Evolutionary conservation across 176 grass and related monocot species (phyloP).

Genomic region (Eremochloa ophiuroides): DNA sequence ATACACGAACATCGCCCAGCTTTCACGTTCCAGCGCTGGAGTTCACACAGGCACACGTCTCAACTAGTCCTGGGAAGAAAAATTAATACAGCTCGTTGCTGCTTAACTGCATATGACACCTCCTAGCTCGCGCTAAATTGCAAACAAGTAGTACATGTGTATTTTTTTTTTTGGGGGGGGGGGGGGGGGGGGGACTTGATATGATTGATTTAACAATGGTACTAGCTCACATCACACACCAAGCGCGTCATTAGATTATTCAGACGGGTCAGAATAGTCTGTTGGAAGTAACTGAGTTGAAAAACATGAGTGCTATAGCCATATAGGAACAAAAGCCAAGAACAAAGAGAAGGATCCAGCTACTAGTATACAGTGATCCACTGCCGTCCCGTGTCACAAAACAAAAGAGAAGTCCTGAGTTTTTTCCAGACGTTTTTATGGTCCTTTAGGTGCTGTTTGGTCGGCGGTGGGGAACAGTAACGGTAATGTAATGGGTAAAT

Average conservation of each 20-base stretch:
- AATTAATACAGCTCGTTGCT: neutral
- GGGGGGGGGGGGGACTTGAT: neutral
- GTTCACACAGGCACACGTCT: conserved; percentile 31
- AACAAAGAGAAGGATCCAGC: neutral
- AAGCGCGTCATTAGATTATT: neutral
- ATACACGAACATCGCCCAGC: neutral
- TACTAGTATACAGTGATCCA: neutral
- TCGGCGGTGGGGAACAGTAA: too few species aligned
- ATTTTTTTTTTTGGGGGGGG: too few species aligned
- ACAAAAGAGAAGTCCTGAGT: neutral
- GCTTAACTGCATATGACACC: neutral
- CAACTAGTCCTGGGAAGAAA: neutral
- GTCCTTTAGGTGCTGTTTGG: neutral
- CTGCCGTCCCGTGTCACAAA: neutral
- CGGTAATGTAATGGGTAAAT: too few species aligned
- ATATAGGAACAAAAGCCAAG: neutral
- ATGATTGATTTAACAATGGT: neutral
- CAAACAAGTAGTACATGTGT: neutral
- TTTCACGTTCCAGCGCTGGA: neutral
- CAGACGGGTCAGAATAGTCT: neutral
- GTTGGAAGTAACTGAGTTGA: neutral
- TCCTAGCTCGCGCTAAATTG: neutral
- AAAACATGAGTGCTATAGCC: neutral
- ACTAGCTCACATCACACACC: neutral
- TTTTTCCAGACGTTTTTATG: neutral